phyloP scores from a whole-genome alignment of 2,329 filamentous ascomycete species.

The Hypoxylon sp. region DNA sequence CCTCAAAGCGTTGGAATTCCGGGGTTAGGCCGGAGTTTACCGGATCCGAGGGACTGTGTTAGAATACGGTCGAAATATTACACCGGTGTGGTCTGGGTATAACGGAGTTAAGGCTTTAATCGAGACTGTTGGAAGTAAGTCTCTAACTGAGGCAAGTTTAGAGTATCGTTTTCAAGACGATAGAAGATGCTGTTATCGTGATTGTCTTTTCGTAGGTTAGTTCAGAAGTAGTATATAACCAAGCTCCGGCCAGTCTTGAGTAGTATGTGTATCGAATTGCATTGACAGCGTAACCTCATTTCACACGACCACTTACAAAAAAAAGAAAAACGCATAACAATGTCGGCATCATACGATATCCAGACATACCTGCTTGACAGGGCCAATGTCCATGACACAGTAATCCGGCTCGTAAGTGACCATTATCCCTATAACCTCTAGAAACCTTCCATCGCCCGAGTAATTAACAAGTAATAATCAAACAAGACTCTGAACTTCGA shows the following conservation, averaged over 20 bases:
- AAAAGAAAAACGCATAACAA: constrained; percentile 6
- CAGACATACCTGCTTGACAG: constrained; percentile 52
- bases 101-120: constrained; percentile 6
- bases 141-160: neutral
- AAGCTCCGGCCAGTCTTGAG: neutral
- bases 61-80: constrained; percentile 8
- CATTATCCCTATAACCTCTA: neutral
- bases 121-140: neutral
- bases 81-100: neutral
- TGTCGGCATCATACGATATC: constrained; percentile 50
- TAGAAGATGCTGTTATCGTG: neutral
- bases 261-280: neutral
- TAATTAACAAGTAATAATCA: neutral
- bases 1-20: neutral
- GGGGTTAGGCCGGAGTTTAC: constrained; percentile 26
- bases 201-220: neutral
- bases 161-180: neutral
- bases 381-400: constrained; percentile 52
- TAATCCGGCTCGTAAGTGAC: constrained; percentile 46
- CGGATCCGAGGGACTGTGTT: constrained; percentile 1
- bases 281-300: neutral
- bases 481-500: constrained; percentile 50
- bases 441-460: neutral
- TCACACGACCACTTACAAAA: neutral
- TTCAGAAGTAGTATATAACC: neutral